These are phyloP conservation scores for Eucalyptus camaldulensis DNA, from an alignment of 345 rosid genomes.

Conservation along the genomic window DNA sequence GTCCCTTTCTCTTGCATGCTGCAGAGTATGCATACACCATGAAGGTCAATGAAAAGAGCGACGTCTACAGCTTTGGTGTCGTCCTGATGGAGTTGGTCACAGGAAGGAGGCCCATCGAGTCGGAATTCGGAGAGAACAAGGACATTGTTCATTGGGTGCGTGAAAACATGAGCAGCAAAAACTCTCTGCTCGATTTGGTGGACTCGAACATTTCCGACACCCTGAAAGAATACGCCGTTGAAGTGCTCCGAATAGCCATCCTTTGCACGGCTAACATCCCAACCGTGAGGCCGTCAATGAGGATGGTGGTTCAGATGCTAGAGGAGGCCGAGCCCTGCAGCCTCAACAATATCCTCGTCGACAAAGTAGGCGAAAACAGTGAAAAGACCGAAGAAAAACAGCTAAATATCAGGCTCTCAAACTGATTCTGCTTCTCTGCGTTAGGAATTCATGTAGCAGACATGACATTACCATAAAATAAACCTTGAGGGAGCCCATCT, in stretches of 20 bases:
- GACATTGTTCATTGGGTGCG: conserved; percentile 62
- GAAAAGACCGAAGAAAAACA: neutral
- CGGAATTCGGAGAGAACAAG: conserved; percentile 51
- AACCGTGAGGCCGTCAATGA: conserved; percentile 56
- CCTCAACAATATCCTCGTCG: conserved; percentile 5
- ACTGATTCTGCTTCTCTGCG: neutral
- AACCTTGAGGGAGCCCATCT: neutral
- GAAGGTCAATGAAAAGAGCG: conserved; percentile 60
- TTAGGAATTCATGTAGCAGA: neutral
- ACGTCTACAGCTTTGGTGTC: conserved; percentile 84
- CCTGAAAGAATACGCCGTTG: conserved; percentile 37
- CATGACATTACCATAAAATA: neutral
- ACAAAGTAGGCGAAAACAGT: neutral
- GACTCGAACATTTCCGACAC: conserved; percentile 30
- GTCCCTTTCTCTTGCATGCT: neutral
- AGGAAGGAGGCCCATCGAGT: conserved; percentile 58
- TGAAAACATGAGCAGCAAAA: conserved; percentile 20
- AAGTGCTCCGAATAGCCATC: conserved; percentile 47
- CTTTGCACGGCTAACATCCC: conserved; percentile 58
- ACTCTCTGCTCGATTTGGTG: conserved; percentile 23
- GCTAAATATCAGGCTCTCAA: neutral
- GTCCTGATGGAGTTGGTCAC: conserved; percentile 80
- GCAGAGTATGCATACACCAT: conserved; percentile 65
- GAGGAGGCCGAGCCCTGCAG: conserved; percentile 44
- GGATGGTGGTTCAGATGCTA: conserved; percentile 69